phyloP scores from a whole-genome alignment of 139 green algal species.

The Micromonas commoda region DNA sequence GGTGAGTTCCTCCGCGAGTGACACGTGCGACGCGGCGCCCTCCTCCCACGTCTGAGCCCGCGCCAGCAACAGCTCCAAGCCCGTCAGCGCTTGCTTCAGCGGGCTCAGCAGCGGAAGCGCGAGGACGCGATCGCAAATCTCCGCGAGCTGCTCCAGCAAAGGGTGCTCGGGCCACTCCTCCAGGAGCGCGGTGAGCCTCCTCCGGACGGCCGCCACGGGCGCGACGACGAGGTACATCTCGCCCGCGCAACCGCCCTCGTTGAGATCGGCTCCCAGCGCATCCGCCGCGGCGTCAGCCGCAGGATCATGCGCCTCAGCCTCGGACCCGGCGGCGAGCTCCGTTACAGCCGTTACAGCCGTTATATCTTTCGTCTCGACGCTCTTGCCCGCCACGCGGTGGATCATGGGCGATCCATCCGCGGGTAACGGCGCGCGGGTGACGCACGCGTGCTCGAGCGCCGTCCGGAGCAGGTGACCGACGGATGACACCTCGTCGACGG shows the following conservation, averaged over 20 bases:
- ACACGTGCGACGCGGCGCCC: conserved; percentile 77
- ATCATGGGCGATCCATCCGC: neutral
- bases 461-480: conserved; percentile 54
- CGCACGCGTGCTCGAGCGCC: conserved; percentile 36
- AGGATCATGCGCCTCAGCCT: neutral
- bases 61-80: conserved; percentile 88
- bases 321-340: no score
- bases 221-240: conserved; percentile 68
- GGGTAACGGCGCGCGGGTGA: neutral
- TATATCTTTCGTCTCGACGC: neutral
- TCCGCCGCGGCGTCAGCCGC: conserved; percentile 7
- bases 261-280: conserved; percentile 7
- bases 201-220: conserved; percentile 50
- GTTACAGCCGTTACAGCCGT: no score
- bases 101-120: conserved; percentile 39
- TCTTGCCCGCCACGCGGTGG: neutral
- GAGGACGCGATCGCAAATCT: conserved; percentile 72
- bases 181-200: conserved; percentile 66
- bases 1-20: conserved; percentile 58
- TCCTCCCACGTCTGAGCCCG: conserved; percentile 85
- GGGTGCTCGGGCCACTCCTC: conserved; percentile 89
- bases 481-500: conserved; percentile 41
- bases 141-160: conserved; percentile 70
- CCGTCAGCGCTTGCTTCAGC: conserved; percentile 74
- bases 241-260: conserved; percentile 35